Evolutionary conservation across 495 filamentous ascomycete genomes (phyloP).

Genomic region (Chaetomidium leptoderma): DNA sequence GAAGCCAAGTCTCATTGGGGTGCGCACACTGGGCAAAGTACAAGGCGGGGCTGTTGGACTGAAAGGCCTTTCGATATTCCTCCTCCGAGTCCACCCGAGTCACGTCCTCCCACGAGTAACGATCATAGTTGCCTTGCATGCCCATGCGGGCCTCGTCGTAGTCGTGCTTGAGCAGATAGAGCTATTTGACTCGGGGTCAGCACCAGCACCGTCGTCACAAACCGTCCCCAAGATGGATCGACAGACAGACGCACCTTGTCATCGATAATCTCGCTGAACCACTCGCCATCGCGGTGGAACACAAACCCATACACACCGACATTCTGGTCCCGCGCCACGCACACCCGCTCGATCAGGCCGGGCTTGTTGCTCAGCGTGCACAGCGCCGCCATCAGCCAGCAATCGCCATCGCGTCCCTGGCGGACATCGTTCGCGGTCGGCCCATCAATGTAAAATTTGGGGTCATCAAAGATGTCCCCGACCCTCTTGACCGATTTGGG

Average conservation of each 20-base stretch:
- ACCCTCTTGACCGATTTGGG: constrained; percentile 65
- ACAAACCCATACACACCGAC: constrained; percentile 94
- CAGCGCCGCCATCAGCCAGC: constrained; percentile 86
- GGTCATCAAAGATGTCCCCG: constrained; percentile 80
- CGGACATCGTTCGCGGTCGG: constrained; percentile 78
- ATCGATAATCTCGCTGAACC: constrained; percentile 87
- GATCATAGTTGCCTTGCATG: constrained; percentile 50
- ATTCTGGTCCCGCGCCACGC: constrained; percentile 72
- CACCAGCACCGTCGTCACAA: neutral
- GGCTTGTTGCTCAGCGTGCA: constrained; percentile 78
- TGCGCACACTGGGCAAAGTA: constrained; percentile 85
- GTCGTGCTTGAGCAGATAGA: constrained; percentile 77
- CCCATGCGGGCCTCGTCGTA: constrained; percentile 58
- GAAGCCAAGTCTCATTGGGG: constrained; percentile 90
- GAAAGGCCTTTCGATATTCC: constrained; percentile 69
- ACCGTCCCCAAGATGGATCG: neutral
- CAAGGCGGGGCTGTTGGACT: constrained; percentile 67
- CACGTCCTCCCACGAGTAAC: constrained; percentile 65
- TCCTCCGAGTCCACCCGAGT: constrained; percentile 70
- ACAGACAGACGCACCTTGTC: constrained; percentile 36
- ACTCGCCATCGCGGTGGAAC: constrained; percentile 88
- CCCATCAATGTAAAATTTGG: constrained; percentile 80
- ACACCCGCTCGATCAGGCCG: constrained; percentile 73
- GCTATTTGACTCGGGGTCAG: constrained; percentile 22
- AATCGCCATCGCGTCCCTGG: constrained; percentile 78